phyloP scores from a whole-genome alignment of 176 grass and related monocot genomes.

The Musa schizocarpa region DNA sequence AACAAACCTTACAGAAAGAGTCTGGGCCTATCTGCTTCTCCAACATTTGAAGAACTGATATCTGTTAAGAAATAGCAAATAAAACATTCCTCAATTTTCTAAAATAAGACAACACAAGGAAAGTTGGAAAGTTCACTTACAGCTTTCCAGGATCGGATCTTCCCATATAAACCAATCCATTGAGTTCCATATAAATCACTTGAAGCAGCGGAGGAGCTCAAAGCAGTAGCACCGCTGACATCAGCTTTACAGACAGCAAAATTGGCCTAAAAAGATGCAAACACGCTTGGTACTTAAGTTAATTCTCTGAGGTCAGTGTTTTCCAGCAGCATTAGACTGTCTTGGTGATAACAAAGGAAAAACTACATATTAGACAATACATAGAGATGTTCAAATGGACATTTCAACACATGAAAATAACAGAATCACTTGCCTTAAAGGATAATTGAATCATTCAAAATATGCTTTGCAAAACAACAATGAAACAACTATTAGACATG shows the following conservation, averaged over 20 bases:
- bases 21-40: slow-evolving; percentile 99
- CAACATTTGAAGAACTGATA: slow-evolving; percentile 93
- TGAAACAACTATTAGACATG: too few species aligned
- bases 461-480: too few species aligned
- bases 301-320: background rate
- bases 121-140: slow-evolving; percentile 39
- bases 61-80: slow-evolving; percentile 42
- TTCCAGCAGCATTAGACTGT: background rate
- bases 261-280: slow-evolving; percentile 50
- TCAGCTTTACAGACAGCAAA: slow-evolving; percentile 78
- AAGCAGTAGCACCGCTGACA: slow-evolving; percentile 66
- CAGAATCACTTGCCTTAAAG: too few species aligned
- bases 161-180: slow-evolving; percentile 80
- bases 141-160: slow-evolving; percentile 90
- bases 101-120: slow-evolving; percentile 6
- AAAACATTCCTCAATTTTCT: slow-evolving; percentile 11
- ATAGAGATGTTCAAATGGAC: too few species aligned
- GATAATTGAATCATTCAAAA: too few species aligned
- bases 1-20: slow-evolving; percentile 64
- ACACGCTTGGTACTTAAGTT: background rate
- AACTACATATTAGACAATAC: too few species aligned
- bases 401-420: too few species aligned
- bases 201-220: slow-evolving; percentile 75
- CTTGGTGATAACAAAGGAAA: too few species aligned
- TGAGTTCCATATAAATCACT: slow-evolving; percentile 93